Evolutionary conservation across 352 stramenopile genomes (phyloP).

Genomic region (Pythium scleroteichum): DNA sequence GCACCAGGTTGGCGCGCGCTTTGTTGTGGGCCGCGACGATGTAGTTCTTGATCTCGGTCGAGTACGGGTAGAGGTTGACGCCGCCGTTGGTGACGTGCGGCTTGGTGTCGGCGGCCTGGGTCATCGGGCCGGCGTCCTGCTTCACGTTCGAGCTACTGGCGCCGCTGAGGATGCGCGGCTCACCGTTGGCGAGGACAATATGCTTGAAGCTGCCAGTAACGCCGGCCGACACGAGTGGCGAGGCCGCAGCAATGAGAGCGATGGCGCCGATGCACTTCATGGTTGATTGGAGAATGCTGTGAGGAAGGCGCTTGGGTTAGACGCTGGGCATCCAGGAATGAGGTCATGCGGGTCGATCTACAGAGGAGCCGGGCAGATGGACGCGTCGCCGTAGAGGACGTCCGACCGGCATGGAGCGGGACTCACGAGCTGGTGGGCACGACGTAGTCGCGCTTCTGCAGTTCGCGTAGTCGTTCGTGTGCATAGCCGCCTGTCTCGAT

Average conservation of each 20-base stretch:
- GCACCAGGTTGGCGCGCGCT: conserved; percentile 30
- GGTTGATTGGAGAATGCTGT: conserved; percentile 23
- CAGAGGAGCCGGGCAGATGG: neutral
- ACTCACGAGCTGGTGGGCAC: neutral
- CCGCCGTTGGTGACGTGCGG: conserved; percentile 31
- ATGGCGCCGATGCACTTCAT: conserved; percentile 23
- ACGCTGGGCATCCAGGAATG: conserved; percentile 22
- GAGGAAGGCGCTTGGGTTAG: conserved; percentile 11
- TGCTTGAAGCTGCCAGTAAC: conserved; percentile 15
- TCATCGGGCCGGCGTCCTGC: conserved; percentile 16
- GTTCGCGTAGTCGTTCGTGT: conserved; percentile 1
- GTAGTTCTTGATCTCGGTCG: conserved; percentile 33
- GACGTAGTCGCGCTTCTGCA: conserved; percentile 7
- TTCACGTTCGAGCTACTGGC: conserved; percentile 18
- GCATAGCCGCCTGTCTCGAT: neutral
- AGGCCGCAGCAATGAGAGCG: conserved; percentile 7
- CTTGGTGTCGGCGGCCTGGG: conserved; percentile 14
- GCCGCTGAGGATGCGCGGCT: conserved; percentile 18
- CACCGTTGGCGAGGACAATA: conserved; percentile 9
- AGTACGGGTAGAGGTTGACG: conserved; percentile 38
- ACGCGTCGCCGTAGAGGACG: neutral
- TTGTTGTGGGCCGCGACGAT: conserved; percentile 40
- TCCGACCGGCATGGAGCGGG: neutral
- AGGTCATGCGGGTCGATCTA: neutral
- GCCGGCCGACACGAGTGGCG: conserved; percentile 1